Evolutionary conservation across 805 yeast species (phyloP).

Genomic region (Pichia membranifaciens): DNA sequence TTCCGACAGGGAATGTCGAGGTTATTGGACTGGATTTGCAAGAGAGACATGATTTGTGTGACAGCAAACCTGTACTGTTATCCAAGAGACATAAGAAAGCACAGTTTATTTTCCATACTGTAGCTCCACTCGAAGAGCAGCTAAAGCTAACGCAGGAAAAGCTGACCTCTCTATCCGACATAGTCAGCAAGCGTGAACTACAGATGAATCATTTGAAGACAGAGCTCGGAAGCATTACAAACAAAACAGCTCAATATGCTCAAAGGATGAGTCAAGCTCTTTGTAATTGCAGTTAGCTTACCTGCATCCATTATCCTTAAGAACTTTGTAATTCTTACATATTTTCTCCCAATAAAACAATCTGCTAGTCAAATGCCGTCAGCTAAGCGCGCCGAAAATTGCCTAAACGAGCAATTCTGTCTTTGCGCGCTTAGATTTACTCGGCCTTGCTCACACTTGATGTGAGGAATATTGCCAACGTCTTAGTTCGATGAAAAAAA

Average conservation of each 20-base stretch:
- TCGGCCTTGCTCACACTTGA: background rate
- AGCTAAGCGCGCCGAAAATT: constrained; percentile 15
- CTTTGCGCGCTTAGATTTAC: constrained; percentile 15
- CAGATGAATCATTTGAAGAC: constrained; percentile 1
- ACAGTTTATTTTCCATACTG: background rate
- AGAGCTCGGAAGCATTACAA: constrained; percentile 6
- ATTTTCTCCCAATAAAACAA: too few relatives aligned
- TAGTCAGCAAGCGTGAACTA: background rate
- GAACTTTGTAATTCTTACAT: too few relatives aligned
- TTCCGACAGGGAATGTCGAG: too few relatives aligned
- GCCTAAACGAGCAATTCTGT: constrained; percentile 15
- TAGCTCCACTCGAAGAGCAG: background rate
- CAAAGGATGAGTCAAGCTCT: background rate
- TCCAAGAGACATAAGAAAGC: too few relatives aligned
- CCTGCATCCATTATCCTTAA: background rate
- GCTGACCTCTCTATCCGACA: background rate
- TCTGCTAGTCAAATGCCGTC: background rate
- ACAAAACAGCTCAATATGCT: constrained; percentile 11
- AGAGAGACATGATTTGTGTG: too few relatives aligned
- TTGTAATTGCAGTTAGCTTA: background rate
- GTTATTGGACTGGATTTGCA: too few relatives aligned
- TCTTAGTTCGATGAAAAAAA: background rate
- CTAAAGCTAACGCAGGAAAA: background rate
- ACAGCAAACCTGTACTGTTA: too few relatives aligned
- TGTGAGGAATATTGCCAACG: too few relatives aligned